A percentile compares a stretch with the other conserved stretches of the same genome.
Conservation (phyloP, 352 stramenopile genomes). For the Phytophthora litchii region DNA sequence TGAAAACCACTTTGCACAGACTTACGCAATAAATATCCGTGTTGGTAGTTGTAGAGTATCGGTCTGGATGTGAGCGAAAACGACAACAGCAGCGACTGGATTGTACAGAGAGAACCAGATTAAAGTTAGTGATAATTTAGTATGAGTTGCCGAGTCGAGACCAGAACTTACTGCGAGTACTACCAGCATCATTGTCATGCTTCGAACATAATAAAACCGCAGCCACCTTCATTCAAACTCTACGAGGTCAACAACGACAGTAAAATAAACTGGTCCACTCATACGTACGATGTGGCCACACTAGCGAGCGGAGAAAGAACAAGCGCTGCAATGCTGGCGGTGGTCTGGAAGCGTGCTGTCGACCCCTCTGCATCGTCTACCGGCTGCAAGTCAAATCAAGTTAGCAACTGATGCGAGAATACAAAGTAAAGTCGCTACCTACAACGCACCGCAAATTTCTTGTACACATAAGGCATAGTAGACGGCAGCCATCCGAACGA, state of each 20-base stretch:
- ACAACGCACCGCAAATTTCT: conserved; percentile 64
- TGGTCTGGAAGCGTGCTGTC: conserved; percentile 61
- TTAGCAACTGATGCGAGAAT: neutral
- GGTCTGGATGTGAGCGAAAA: conserved; percentile 53
- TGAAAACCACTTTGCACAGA: neutral
- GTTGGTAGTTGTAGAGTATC: conserved; percentile 37
- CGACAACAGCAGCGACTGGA: conserved; percentile 46
- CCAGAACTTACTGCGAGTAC: conserved; percentile 53
- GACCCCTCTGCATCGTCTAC: conserved; percentile 35
- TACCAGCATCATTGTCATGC: conserved; percentile 39
- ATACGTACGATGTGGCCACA: conserved; percentile 22
- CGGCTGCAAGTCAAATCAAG: conserved; percentile 27
- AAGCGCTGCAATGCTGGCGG: conserved; percentile 54
- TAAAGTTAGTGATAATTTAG: neutral
- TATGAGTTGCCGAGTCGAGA: too few relatives aligned
- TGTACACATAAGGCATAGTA: conserved; percentile 78
- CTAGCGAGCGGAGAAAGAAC: conserved; percentile 54
- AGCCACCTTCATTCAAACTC: conserved; percentile 39
- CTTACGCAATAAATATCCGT: conserved; percentile 65
- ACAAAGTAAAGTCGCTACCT: neutral
- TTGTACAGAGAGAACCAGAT: conserved; percentile 15
- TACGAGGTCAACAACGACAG: neutral
- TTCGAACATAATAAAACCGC: conserved; percentile 54
- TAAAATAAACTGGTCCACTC: neutral
- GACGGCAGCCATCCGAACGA: conserved; percentile 71